A percentile compares a stretch with the other conserved stretches of the same genome.
These are phyloP conservation scores for Crotalaria pallida DNA, from an alignment of 306 rosid genomes.

Conservation along the genomic window DNA sequence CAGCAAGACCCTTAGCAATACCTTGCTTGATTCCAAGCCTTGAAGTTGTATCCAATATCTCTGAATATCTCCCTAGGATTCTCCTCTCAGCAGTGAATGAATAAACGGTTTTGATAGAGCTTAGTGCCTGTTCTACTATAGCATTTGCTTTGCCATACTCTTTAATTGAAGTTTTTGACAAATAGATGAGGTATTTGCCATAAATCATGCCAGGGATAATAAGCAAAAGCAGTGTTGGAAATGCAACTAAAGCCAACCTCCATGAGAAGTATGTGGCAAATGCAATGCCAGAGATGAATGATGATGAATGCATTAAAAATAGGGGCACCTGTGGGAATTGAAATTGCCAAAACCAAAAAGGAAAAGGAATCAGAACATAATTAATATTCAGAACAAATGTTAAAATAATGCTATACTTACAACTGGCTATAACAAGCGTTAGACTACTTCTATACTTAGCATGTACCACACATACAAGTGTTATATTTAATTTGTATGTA, in stretches of 20 bases:
- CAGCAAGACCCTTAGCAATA: constrained; percentile 79
- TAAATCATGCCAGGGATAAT: constrained; percentile 86
- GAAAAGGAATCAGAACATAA: neutral
- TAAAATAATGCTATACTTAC: too few relatives aligned
- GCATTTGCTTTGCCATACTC: constrained; percentile 71
- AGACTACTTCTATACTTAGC: too few relatives aligned
- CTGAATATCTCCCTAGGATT: constrained; percentile 54
- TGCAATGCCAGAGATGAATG: constrained; percentile 70
- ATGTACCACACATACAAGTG: too few relatives aligned
- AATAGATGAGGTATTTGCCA: constrained; percentile 66
- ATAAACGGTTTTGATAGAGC: constrained; percentile 74
- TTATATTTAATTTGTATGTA: too few relatives aligned
- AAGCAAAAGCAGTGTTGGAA: constrained; percentile 68
- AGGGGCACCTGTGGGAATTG: constrained; percentile 77
- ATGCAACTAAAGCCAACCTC: constrained; percentile 76
- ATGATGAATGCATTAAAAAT: constrained; percentile 81
- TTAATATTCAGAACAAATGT: neutral
- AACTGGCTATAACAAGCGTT: neutral
- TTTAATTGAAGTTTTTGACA: constrained; percentile 44
- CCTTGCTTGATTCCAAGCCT: constrained; percentile 86
- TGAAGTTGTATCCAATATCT: constrained; percentile 53
- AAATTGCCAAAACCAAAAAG: neutral
- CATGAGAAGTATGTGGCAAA: constrained; percentile 78
- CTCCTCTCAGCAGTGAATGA: constrained; percentile 85
- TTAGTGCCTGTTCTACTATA: constrained; percentile 69